These are phyloP conservation scores for Glycyrrhiza uralensis DNA, from an alignment of 306 rosid species.

Conservation along the genomic window DNA sequence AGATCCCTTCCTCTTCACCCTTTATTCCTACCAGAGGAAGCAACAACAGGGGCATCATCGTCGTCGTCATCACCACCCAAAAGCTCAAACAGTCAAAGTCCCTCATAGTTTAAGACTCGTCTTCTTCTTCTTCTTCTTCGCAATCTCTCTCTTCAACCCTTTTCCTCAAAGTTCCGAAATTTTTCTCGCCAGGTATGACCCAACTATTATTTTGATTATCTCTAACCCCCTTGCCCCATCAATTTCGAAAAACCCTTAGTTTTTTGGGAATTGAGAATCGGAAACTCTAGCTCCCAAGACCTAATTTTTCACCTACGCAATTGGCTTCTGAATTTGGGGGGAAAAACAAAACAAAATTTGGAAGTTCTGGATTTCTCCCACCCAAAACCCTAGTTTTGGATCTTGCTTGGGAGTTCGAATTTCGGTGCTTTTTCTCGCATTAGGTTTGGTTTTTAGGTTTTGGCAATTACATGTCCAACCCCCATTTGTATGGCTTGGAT, in stretches of 20 bases:
- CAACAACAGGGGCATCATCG: slow-evolving; percentile 47
- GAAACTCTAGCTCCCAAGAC: slow-evolving; percentile 48
- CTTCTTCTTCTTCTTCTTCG: slow-evolving; percentile 29
- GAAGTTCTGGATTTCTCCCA: slow-evolving; percentile 27
- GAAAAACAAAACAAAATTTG: background rate
- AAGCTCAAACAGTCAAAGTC: slow-evolving; percentile 59
- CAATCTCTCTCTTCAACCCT: slow-evolving; percentile 21
- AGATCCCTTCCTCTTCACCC: slow-evolving; percentile 49
- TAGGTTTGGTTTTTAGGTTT: slow-evolving; percentile 44
- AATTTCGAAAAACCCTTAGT: background rate
- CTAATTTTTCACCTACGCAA: slow-evolving; percentile 25
- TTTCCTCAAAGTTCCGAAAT: slow-evolving; percentile 13
- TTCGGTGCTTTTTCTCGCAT: slow-evolving; percentile 30
- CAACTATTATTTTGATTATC: background rate
- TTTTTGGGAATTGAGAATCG: slow-evolving; percentile 27
- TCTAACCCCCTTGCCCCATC: slow-evolving; percentile 2
- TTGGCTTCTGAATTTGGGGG: slow-evolving; percentile 29
- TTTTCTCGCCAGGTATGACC: slow-evolving; percentile 36
- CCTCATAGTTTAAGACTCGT: slow-evolving; percentile 37
- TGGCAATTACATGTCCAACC: slow-evolving; percentile 8
- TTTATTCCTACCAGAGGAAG: slow-evolving; percentile 35
- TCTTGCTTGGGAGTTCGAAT: slow-evolving; percentile 43
- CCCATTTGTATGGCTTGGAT: slow-evolving; percentile 29
- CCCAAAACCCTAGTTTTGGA: slow-evolving; percentile 70
- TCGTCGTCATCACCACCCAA: slow-evolving; percentile 55